These are phyloP conservation scores for Nothophaeocryptopus gaeumannii DNA, from an alignment of 2,329 filamentous ascomycete genomes.

Conservation along the genomic window DNA sequence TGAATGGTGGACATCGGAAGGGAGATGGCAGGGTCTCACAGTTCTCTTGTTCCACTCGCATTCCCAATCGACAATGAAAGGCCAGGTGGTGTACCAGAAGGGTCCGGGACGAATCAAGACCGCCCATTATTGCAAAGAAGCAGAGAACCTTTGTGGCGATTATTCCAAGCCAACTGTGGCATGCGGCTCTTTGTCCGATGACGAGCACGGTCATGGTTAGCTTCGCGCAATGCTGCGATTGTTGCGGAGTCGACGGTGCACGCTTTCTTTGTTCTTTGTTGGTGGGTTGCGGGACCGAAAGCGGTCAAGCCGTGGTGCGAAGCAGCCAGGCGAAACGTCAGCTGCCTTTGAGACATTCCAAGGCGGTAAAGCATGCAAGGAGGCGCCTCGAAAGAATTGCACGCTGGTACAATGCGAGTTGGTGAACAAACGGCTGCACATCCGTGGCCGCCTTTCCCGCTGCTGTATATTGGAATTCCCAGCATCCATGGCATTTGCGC, in stretches of 20 bases:
- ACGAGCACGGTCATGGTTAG: constrained; percentile 28
- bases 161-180: constrained; percentile 32
- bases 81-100: constrained; percentile 29
- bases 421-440: constrained; percentile 25
- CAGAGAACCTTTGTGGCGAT: constrained; percentile 34
- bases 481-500: constrained; percentile 22
- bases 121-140: constrained; percentile 29
- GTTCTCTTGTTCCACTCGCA: constrained; percentile 34
- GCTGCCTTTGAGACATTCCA: constrained; percentile 35
- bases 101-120: constrained; percentile 29
- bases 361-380: constrained; percentile 27
- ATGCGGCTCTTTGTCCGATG: constrained; percentile 35
- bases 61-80: constrained; percentile 33
- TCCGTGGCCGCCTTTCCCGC: constrained; percentile 10
- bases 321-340: constrained; percentile 27
- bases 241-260: constrained; percentile 29
- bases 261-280: constrained; percentile 38
- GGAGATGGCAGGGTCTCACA: constrained; percentile 30
- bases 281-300: constrained; percentile 32
- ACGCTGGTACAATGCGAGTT: constrained; percentile 26
- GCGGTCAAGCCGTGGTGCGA: constrained; percentile 29
- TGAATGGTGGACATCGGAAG: constrained; percentile 32
- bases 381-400: constrained; percentile 28
- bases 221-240: constrained; percentile 31
- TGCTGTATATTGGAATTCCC: constrained; percentile 13